These are phyloP conservation scores for Hansenula sp. DNA, from an alignment of 1,139 yeast species.

Conservation along the genomic window DNA sequence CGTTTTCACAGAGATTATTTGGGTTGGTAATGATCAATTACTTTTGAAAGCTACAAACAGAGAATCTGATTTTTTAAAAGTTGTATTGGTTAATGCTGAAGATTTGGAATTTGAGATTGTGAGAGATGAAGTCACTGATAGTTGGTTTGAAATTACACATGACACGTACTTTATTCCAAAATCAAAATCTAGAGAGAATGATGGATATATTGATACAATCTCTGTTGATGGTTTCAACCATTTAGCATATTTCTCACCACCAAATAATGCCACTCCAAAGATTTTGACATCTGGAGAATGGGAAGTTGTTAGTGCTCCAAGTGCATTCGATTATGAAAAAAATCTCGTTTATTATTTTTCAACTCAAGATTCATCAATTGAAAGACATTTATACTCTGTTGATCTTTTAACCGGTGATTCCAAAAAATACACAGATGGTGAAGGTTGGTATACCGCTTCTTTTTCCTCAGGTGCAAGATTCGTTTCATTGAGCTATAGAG, in stretches of 20 bases:
- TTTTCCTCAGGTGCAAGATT: conserved; percentile 67
- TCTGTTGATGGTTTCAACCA: conserved; percentile 65
- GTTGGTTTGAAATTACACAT: conserved; percentile 82
- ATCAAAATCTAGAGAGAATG: conserved; percentile 39
- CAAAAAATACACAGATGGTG: conserved; percentile 48
- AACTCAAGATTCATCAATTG: conserved; percentile 54
- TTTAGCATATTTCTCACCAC: conserved; percentile 63
- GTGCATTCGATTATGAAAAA: conserved; percentile 52
- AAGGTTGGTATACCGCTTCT: conserved; percentile 66
- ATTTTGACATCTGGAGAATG: conserved; percentile 60
- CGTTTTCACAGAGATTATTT: conserved; percentile 66
- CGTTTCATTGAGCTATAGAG: conserved; percentile 52
- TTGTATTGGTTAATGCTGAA: conserved; percentile 46
- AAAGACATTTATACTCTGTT: conserved; percentile 58
- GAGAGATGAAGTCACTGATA: conserved; percentile 46
- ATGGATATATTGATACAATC: conserved; percentile 74
- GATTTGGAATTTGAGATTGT: conserved; percentile 31
- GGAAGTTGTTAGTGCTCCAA: conserved; percentile 66
- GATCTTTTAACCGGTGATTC: conserved; percentile 36
- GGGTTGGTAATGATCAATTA: conserved; percentile 61
- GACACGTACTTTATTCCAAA: conserved; percentile 68
- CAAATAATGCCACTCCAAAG: conserved; percentile 42
- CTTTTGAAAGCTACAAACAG: conserved; percentile 71
- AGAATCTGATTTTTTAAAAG: conserved; percentile 58
- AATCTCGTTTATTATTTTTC: conserved; percentile 64